Conservation (phyloP, 352 stramenopile species). For the Globisporangium yorkense region DNA sequence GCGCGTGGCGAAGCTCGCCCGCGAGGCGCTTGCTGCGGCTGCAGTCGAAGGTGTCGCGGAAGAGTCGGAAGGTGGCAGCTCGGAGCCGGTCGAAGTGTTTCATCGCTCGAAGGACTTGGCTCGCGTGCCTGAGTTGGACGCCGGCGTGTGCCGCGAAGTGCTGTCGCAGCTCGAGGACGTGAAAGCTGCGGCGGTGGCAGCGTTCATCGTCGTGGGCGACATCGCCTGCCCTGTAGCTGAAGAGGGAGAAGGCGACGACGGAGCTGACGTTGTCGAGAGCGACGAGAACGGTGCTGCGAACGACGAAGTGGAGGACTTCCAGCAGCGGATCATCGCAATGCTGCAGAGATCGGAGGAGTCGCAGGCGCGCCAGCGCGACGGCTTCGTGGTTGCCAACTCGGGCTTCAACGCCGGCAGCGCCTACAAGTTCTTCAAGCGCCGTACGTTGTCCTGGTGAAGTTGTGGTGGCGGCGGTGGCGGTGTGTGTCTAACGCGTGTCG, state of each 20-base stretch:
- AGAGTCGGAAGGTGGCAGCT: constrained; percentile 1
- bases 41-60: background rate
- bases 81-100: constrained; percentile 25
- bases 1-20: background rate
- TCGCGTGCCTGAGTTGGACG: constrained; percentile 31
- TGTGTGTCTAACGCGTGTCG: background rate
- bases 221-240: constrained; percentile 45
- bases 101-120: constrained; percentile 31
- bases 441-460: constrained; percentile 24
- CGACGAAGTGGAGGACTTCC: constrained; percentile 33
- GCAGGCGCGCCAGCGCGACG: constrained; percentile 34
- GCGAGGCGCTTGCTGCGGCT: constrained; percentile 9
- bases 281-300: constrained; percentile 1
- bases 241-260: constrained; percentile 10
- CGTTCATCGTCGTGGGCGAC: constrained; percentile 53
- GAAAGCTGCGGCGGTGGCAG: constrained; percentile 9
- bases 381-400: constrained; percentile 39
- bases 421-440: constrained; percentile 69
- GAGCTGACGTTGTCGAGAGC: background rate
- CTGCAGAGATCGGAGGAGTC: constrained; percentile 41
- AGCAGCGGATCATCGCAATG: constrained; percentile 47
- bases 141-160: constrained; percentile 40
- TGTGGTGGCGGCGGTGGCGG: background rate
- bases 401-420: constrained; percentile 46
- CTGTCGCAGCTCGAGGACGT: constrained; percentile 53